Base-by-base conservation (phyloP, 2,329 filamentous ascomycete species). In the Fusarium papillatum region DNA sequence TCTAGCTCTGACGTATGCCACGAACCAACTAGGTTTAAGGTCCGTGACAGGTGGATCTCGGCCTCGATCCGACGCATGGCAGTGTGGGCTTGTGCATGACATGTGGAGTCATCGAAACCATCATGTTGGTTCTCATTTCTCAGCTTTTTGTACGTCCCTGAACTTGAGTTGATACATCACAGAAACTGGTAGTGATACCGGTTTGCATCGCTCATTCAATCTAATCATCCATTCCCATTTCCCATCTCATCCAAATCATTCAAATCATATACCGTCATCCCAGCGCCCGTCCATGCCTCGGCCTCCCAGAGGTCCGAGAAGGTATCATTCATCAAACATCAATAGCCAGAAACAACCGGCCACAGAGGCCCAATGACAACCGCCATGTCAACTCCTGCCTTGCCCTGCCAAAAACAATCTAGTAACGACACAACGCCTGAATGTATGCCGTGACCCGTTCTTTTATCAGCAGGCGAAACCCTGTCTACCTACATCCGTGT, bases 341-440 rank as follows among this genome's bases (percentile, higher is more conserved):
- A 60, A 76, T 69, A 68, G 62, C 59, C 66, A 75, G 65, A 76
- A 70, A 69, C 70, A 71, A 70, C 48, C 62, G 62, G 41, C 43
- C 72, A 72, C 70, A 69, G 70, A 62, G 64, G 66, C 63, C 66
- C 73, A 80, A 72, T 76, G 75, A 72, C 68, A 73, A 68, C 71
- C 76, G 69, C 77, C 57, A 72, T 78, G 62, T 62, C 72, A 81
- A 81, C 78, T 81, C 80, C 69, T 78, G 69, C 71, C 72, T 71
- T 38, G 36, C 72, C 72, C 72, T 78, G 70, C 70, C 68, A 74
- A 76, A 74, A 73, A 73, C 68, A 75, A 71, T 76, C 71, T 73
- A 76, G 70, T 68, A 81, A 76, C 75, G 73, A 76, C 78, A 78
- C 65, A 80, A 79, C 79, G 78, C 79, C 78, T 66, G 70, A 80